Conservation (phyloP, 1,139 yeast species). For the Protomyces lactucae-debilis region DNA sequence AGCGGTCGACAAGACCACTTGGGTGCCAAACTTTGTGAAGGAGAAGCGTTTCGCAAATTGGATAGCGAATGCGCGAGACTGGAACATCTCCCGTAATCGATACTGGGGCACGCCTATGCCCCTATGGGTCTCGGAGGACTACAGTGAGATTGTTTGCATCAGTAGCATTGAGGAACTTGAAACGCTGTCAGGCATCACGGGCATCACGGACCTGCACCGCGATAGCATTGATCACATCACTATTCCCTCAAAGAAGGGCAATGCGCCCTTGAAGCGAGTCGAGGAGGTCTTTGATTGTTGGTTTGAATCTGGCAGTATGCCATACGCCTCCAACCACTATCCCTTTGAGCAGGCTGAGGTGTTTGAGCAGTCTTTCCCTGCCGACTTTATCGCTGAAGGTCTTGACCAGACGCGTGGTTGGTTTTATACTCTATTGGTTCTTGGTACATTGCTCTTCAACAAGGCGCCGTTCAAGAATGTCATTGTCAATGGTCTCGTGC, state of each 20-base stretch:
- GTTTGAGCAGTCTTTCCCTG: slow-evolving; percentile 78
- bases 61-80: slow-evolving; percentile 97
- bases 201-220: slow-evolving; percentile 88
- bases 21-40: slow-evolving; percentile 90
- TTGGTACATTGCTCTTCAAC: slow-evolving; percentile 91
- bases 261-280: slow-evolving; percentile 78
- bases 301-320: slow-evolving; percentile 99
- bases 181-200: slow-evolving; percentile 71
- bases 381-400: slow-evolving; percentile 97
- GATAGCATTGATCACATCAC: slow-evolving; percentile 86
- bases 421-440: slow-evolving; percentile 94
- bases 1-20: slow-evolving; percentile 77
- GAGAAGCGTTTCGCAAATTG: slow-evolving; percentile 95
- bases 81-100: slow-evolving; percentile 97
- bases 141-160: slow-evolving; percentile 84
- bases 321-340: slow-evolving; percentile 93
- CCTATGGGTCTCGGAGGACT: slow-evolving; percentile 92
- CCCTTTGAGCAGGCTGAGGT: slow-evolving; percentile 81
- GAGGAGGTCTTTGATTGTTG: slow-evolving; percentile 99
- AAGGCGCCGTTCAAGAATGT: slow-evolving; percentile 93
- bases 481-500: slow-evolving; percentile 91
- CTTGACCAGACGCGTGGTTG: slow-evolving; percentile 99
- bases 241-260: slow-evolving; percentile 88
- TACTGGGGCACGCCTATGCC: slow-evolving; percentile 99
- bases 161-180: slow-evolving; percentile 85